Percentiles rank a stretch among this genome's conserved stretches.
phyloP scores from a whole-genome alignment of 495 filamentous ascomycete genomes.

The Lindgomyces ingoldianus region DNA sequence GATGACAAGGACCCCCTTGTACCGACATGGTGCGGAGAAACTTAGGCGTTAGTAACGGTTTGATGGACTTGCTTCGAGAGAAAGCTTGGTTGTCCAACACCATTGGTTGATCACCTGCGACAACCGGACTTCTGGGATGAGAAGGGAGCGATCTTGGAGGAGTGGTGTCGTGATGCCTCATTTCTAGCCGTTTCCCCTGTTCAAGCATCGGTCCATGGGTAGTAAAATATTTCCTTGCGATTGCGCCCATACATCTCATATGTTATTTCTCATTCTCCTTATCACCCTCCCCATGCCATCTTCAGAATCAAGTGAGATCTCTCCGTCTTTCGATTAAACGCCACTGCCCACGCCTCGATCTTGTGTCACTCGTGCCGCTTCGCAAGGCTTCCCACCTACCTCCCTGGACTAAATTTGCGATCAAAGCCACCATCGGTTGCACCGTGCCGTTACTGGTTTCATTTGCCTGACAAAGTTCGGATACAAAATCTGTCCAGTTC shows the following conservation, averaged over 20 bases:
- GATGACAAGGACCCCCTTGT: neutral
- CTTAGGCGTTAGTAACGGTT: slow-evolving; percentile 4
- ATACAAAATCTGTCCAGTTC: neutral
- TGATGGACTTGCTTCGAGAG: neutral
- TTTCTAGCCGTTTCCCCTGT: too few species aligned
- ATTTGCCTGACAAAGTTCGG: neutral
- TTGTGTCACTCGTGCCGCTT: neutral
- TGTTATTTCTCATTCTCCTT: neutral
- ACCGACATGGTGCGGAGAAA: neutral
- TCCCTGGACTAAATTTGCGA: neutral
- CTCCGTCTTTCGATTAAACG: neutral
- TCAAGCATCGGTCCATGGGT: too few species aligned
- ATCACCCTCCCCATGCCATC: neutral
- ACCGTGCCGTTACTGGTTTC: neutral
- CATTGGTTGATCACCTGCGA: neutral
- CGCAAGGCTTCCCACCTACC: neutral
- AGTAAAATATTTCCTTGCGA: neutral
- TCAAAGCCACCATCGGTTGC: neutral
- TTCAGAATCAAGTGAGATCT: neutral
- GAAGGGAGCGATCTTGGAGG: neutral
- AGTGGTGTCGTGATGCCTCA: too few species aligned
- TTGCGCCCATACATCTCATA: neutral
- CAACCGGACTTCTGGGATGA: neutral
- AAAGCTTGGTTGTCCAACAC: neutral
- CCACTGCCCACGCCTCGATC: neutral